Conservation (phyloP, 2,329 filamentous ascomycete genomes). For the Botrytis cinerea region DNA sequence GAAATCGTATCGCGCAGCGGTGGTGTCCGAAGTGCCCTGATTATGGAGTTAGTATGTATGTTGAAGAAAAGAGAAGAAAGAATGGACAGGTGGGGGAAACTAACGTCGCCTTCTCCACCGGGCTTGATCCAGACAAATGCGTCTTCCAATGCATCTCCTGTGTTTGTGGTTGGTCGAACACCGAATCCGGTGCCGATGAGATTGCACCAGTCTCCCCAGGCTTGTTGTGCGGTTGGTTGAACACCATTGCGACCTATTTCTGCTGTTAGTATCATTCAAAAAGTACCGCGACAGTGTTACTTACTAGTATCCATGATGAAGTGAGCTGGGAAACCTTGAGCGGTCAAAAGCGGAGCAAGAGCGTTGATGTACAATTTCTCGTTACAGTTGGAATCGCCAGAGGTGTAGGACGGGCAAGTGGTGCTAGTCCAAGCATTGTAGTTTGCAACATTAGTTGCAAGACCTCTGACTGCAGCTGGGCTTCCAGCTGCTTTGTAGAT, state of each 20-base stretch:
- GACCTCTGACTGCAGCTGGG: constrained; percentile 52
- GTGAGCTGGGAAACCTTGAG: constrained; percentile 52
- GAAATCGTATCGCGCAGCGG: constrained; percentile 51
- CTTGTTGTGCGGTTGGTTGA: constrained; percentile 56
- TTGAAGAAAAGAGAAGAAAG: neutral
- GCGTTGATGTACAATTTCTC: constrained; percentile 55
- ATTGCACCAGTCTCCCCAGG: constrained; percentile 71
- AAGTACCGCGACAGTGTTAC: constrained; percentile 24
- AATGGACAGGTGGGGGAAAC: neutral
- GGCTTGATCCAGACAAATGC: constrained; percentile 74
- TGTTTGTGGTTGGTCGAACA: constrained; percentile 62
- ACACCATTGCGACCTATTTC: constrained; percentile 58
- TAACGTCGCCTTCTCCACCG: constrained; percentile 51
- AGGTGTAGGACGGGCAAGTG: constrained; percentile 46
- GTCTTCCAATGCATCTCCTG: constrained; percentile 59
- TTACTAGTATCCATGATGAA: constrained; percentile 57
- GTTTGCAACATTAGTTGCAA: constrained; percentile 59
- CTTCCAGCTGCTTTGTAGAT: constrained; percentile 51
- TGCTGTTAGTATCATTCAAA: constrained; percentile 13
- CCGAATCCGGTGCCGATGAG: constrained; percentile 65
- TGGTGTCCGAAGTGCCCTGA: constrained; percentile 45
- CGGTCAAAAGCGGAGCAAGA: constrained; percentile 50
- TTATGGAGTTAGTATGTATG: neutral
- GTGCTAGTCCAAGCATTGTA: constrained; percentile 56
- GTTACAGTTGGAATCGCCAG: constrained; percentile 52